Conservation (phyloP, 352 stramenopile species). For the Discostella stelligera region DNA sequence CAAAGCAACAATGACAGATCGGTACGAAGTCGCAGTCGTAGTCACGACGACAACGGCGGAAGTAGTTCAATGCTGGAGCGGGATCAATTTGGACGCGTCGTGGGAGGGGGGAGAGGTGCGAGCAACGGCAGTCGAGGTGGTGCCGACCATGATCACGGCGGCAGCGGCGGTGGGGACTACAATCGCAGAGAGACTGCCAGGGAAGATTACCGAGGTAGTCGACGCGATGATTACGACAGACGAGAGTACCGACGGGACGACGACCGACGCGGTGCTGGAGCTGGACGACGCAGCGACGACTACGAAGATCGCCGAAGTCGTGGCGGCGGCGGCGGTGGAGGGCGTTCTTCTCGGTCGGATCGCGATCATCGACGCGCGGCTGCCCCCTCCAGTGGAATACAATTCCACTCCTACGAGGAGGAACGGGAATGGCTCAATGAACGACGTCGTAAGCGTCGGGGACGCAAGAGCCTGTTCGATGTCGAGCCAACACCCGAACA, state of each 20-base stretch:
- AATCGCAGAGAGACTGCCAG: background rate
- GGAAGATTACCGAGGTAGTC: constrained; percentile 1
- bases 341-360: background rate
- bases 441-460: constrained; percentile 63
- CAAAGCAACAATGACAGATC: background rate
- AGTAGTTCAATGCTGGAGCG: background rate
- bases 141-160: too few relatives aligned
- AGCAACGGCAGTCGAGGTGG: background rate
- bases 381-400: constrained; percentile 13
- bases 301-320: constrained; percentile 10
- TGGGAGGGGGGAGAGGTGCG: background rate
- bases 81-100: constrained; percentile 6
- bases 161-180: background rate
- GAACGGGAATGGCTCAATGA: constrained; percentile 74
- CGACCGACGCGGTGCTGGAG: constrained; percentile 5
- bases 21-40: background rate
- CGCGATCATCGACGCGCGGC: constrained; percentile 3
- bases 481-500: constrained; percentile 64
- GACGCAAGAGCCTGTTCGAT: constrained; percentile 67
- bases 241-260: background rate
- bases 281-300: constrained; percentile 17
- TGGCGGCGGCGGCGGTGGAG: constrained; percentile 1
- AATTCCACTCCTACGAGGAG: constrained; percentile 72
- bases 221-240: constrained; percentile 14
- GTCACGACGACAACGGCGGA: constrained; percentile 12